A percentile compares a stretch with the other conserved stretches of the same genome.
Conservation (phyloP, 495 filamentous ascomycete species). For the Thermothielavioides terrestris region DNA sequence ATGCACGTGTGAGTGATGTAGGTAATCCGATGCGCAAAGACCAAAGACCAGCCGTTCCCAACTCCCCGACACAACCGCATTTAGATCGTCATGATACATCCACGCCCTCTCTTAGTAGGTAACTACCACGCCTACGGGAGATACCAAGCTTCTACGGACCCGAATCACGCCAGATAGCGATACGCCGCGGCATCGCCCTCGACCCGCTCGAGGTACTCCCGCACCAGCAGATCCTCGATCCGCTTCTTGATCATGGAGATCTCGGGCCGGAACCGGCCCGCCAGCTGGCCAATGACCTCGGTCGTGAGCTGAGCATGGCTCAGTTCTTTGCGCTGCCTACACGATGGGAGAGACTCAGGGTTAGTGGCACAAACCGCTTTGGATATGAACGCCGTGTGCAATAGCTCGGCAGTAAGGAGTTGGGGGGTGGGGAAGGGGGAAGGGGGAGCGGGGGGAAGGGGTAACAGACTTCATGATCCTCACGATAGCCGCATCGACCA, state of each 20-base stretch:
- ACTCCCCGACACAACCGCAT: no score
- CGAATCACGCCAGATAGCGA: conserved; percentile 54
- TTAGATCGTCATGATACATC: no score
- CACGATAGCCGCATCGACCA: conserved; percentile 85
- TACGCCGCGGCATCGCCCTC: conserved; percentile 65
- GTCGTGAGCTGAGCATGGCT: conserved; percentile 70
- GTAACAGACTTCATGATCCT: conserved; percentile 82
- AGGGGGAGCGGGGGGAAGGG: not conserved
- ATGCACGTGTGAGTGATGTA: no score
- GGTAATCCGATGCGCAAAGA: no score
- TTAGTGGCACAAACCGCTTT: no score
- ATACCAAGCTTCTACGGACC: no score
- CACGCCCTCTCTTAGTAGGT: no score
- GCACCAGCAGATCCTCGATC: conserved; percentile 86
- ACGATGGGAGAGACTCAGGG: conserved; percentile 1
- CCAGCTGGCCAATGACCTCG: conserved; percentile 76
- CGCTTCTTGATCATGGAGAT: conserved; percentile 84
- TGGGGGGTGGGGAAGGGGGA: no score
- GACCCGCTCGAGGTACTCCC: conserved; percentile 89
- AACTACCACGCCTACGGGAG: no score
- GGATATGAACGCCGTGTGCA: no score
- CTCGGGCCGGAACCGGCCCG: conserved; percentile 77
- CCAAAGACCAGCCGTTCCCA: no score
- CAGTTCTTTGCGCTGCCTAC: conserved; percentile 81
- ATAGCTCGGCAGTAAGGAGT: no score